Base-by-base conservation (phyloP, 257 asterid genomes). In the Paraleonurus japonicus region DNA sequence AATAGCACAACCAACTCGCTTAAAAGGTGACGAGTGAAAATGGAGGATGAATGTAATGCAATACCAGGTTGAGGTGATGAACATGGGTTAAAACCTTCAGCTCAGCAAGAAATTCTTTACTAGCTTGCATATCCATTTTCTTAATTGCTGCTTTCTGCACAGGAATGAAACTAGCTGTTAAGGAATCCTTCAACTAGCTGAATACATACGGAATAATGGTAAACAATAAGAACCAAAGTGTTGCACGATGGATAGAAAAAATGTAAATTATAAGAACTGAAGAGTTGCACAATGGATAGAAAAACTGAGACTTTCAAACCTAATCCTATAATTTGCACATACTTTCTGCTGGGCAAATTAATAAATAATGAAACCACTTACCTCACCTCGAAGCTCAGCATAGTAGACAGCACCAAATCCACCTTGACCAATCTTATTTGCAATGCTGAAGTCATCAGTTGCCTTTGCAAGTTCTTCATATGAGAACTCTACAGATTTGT, bases 321-420 rank as follows among this genome's bases (percentile, higher is more conserved):
- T 72, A 35, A 19, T 24, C 28, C 3, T 60, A 66, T 27, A 33
- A 27, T 63, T n/a, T 33, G 50, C 23, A 32, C 5, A 8, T 35
- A 19, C 53, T 54, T 61, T 30, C 65, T 26, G 20, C 26, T 22
- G 35, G n/a, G 51, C 4, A 37, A 32, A 67, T 16, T 16, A 69
- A 65, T 12, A 72, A 53, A 22, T 62, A 11, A 58, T 22, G 76
- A 20, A 64, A 7, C 32, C 39, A 81, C 96, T 76, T 77, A 89
- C 98, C 91, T 93, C 98, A 79, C 97, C 97, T 84, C 97, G 87
- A 80, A 93, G 97, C 88, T 89, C 98, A 15, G 98, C 98, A 74
- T 90, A 92, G 82, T 90, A 93, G 78, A 93, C 98, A 13, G 96
- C 84, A 35, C 98, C 98, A 79, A 94, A 94, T 66, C 98, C 98